These are phyloP conservation scores for Backusella parvicylindrica DNA, from an alignment of 192 early-diverging fungal species.

Conservation along the genomic window DNA sequence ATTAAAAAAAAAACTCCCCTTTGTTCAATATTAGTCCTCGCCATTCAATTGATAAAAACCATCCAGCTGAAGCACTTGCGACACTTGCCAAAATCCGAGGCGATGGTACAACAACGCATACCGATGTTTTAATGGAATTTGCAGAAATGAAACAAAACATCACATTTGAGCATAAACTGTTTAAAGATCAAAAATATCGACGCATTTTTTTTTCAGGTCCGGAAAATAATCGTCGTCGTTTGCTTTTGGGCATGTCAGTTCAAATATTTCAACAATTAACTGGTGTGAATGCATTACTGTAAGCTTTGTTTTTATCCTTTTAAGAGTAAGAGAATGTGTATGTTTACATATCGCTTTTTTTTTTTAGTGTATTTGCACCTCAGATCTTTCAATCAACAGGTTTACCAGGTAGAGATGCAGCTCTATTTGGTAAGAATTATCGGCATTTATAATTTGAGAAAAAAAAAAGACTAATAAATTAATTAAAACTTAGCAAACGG, in stretches of 20 bases:
- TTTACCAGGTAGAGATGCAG: constrained; percentile 36
- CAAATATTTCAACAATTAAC: constrained; percentile 73
- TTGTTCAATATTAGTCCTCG: constrained; percentile 77
- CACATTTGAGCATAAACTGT: constrained; percentile 42
- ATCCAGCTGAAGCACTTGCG: constrained; percentile 49
- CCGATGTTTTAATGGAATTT: constrained; percentile 52
- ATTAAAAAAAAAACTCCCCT: constrained; percentile 25
- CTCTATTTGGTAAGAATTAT: constrained; percentile 44
- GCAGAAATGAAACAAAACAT: constrained; percentile 57
- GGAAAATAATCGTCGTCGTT: constrained; percentile 50
- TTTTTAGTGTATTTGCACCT: constrained; percentile 43
- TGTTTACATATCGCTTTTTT: constrained; percentile 15
- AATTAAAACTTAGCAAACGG: constrained; percentile 46
- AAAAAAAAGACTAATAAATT: not conserved
- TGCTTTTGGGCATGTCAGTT: constrained; percentile 51
- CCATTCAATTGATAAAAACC: constrained; percentile 59
- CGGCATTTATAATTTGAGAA: not conserved
- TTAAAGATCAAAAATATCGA: constrained; percentile 1
- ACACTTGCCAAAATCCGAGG: constrained; percentile 58
- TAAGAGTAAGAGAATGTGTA: constrained; percentile 57
- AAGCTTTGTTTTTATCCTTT: constrained; percentile 22
- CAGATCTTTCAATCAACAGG: constrained; percentile 52
- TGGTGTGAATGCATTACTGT: constrained; percentile 75
- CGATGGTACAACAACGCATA: constrained; percentile 35
- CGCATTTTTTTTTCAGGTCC: constrained; percentile 41